phyloP scores from a whole-genome alignment of 2,329 filamentous ascomycete genomes.

The Cyphellophora europaea region DNA sequence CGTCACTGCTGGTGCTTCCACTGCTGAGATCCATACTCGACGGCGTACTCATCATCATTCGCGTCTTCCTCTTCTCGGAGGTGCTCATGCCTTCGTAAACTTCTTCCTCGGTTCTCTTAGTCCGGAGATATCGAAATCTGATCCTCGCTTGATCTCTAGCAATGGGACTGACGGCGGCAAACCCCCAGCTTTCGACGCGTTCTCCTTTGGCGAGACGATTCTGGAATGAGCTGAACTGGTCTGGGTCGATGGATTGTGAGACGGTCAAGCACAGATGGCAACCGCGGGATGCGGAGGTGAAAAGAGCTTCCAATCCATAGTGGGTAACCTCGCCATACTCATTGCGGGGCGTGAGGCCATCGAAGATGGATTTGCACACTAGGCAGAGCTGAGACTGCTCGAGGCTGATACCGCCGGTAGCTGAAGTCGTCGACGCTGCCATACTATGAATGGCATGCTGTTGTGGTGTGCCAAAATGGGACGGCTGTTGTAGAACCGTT shows the following conservation, averaged over 20 bases:
- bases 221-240: constrained; percentile 14
- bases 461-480: background rate
- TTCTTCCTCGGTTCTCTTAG: background rate
- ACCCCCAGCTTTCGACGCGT: constrained; percentile 8
- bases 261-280: constrained; percentile 19
- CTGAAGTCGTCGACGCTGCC: background rate
- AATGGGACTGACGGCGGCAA: constrained; percentile 16
- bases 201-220: background rate
- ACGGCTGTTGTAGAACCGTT: background rate
- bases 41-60: background rate
- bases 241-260: constrained; percentile 18
- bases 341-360: constrained; percentile 5
- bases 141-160: constrained; percentile 18
- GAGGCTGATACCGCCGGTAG: background rate
- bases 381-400: constrained; percentile 10
- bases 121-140: constrained; percentile 16
- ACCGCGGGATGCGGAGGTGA: constrained; percentile 13
- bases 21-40: background rate
- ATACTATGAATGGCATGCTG: background rate
- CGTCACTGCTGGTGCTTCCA: background rate
- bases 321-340: constrained; percentile 15
- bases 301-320: constrained; percentile 16
- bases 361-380: constrained; percentile 17
- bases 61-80: background rate
- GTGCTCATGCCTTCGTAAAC: background rate